Evolutionary conservation across 495 filamentous ascomycete species (phyloP).

Genomic region (Apiosordaria backusii): DNA sequence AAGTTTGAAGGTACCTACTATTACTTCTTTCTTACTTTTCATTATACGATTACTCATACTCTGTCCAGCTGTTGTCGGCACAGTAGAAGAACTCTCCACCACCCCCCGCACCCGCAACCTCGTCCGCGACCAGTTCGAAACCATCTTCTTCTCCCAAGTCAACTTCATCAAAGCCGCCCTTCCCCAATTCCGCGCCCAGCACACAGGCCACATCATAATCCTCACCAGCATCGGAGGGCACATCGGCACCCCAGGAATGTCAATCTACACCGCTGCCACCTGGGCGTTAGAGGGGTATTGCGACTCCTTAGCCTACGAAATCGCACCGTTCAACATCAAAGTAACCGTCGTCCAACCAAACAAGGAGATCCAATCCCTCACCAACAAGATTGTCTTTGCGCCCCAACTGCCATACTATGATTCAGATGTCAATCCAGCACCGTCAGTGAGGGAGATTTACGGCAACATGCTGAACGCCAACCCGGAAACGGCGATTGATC

Average conservation of each 20-base stretch:
- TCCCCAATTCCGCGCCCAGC: slow-evolving; percentile 71
- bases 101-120: slow-evolving; percentile 69
- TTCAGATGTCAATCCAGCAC: slow-evolving; percentile 69
- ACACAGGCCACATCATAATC: slow-evolving; percentile 84
- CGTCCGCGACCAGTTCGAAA: slow-evolving; percentile 87
- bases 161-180: slow-evolving; percentile 92
- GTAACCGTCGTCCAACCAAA: slow-evolving; percentile 89
- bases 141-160: slow-evolving; percentile 88
- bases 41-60: not conserved
- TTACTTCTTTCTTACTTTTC: slow-evolving; percentile 33
- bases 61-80: slow-evolving; percentile 71
- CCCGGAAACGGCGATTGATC: slow-evolving; percentile 50
- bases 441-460: slow-evolving; percentile 75
- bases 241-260: slow-evolving; percentile 86
- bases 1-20: slow-evolving; percentile 58
- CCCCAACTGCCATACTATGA: slow-evolving; percentile 73
- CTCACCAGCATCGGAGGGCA: slow-evolving; percentile 87
- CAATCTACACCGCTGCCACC: slow-evolving; percentile 85
- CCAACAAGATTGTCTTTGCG: slow-evolving; percentile 77
- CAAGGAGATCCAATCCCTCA: slow-evolving; percentile 77
- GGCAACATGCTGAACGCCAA: slow-evolving; percentile 62
- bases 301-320: slow-evolving; percentile 93
- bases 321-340: slow-evolving; percentile 96
- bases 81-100: slow-evolving; percentile 83
- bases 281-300: slow-evolving; percentile 99